Evolutionary conservation across 768 basidiomycete species (phyloP), one percentile per base, ranked within the genome.

Genomic region (Hericium rajendrae): DNA sequence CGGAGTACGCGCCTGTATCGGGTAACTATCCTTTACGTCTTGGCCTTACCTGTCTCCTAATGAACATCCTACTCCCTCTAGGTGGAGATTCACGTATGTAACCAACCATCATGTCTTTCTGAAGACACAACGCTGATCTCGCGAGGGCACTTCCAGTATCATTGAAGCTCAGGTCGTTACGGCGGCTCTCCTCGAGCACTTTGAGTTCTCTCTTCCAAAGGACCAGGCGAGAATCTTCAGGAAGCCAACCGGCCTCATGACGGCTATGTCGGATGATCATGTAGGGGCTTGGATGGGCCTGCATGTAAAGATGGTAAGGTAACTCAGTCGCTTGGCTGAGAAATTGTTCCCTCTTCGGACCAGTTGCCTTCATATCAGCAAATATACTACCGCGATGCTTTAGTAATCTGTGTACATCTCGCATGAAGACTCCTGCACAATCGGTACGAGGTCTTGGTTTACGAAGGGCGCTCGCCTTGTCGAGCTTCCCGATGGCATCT

Each of bases 221-320:
- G 67, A 68, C 38, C 68, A 37, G 11, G n/a, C n/a, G 12, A 38
- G 67, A 49, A 69, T 73, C 38, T 41, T 66, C 15, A 65, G 73
- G 48, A 62, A 69, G 18, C 67, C 69, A 6, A 65, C 67, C 2
- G 69, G 68, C 0, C 43, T 71, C 24, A 70, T 73, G 67, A 53
- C 63, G 3, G 72, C 73, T 4, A 68, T 74, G 63, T 66, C 71
- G 13, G 61, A 65, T 53, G 66, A 63, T 53, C 2, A 59, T 28
- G 55, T 62, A 40, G 70, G 71, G 5, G 54, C 67, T 2, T 69
- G 69, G 60, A 69, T 74, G 71, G 72, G 71, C n/a, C 58, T 74
- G n/a, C 60, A 63, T 20, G 65, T 73, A 22, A 46, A 46, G 22
- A 46, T 8, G 16, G 43, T 46, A 22, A 16, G 16, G 16, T 46